These are phyloP conservation scores for Skeletonema potamos DNA, from an alignment of 108 stramenopile species.

Conservation along the genomic window DNA sequence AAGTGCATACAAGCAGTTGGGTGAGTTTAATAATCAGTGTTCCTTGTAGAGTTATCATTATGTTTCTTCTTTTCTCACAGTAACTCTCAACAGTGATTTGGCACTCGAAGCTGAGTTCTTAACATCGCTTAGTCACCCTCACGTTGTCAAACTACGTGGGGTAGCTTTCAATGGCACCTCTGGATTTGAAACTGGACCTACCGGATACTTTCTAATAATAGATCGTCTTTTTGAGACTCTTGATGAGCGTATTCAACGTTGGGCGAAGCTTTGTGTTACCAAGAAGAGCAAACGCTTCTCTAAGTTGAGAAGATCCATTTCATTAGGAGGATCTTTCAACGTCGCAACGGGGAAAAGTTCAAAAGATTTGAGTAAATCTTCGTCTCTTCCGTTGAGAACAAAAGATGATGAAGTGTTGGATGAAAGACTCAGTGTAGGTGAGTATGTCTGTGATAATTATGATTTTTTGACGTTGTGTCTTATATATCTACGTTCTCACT, in stretches of 20 bases:
- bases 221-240: slow-evolving; percentile 58
- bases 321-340: background rate
- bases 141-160: slow-evolving; percentile 62
- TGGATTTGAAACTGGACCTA: slow-evolving; percentile 27
- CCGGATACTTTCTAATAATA: slow-evolving; percentile 59
- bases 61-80: background rate
- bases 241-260: slow-evolving; percentile 37
- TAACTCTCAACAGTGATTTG: slow-evolving; percentile 45
- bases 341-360: background rate
- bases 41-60: background rate
- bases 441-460: background rate
- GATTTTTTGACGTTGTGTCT: background rate
- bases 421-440: slow-evolving; percentile 19
- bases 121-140: slow-evolving; percentile 55
- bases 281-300: background rate
- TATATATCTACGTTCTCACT: background rate
- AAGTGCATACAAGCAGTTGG: slow-evolving; percentile 24
- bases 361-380: background rate
- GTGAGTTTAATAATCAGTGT: slow-evolving; percentile 9
- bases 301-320: background rate
- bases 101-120: slow-evolving; percentile 68
- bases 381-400: background rate
- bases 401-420: background rate
- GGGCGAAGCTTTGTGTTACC: background rate
- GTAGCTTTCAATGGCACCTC: slow-evolving; percentile 9